Percentiles rank a stretch among this genome's conserved stretches.
phyloP scores from a whole-genome alignment of 768 basidiomycete species.

The Collybia sp. region DNA sequence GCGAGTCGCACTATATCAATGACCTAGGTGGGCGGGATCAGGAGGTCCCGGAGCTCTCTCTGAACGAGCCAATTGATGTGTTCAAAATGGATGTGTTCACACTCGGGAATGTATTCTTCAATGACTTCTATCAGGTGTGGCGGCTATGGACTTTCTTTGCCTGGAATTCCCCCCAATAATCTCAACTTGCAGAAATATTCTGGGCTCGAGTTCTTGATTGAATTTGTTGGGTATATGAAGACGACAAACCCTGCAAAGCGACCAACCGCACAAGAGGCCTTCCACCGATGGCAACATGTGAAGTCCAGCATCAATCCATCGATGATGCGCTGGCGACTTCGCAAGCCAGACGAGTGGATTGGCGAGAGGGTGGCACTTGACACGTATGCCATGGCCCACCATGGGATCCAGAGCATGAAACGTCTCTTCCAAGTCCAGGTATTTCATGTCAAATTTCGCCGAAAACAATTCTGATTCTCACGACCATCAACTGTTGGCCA shows the following conservation, averaged over 20 bases:
- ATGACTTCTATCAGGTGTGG: slow-evolving; percentile 19
- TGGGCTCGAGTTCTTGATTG: slow-evolving; percentile 19
- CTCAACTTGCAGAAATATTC: slow-evolving; percentile 14
- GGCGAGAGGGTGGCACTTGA: slow-evolving; percentile 1
- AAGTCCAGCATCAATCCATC: not conserved
- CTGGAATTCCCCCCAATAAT: not conserved
- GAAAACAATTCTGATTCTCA: not conserved
- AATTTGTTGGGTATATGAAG: slow-evolving; percentile 20
- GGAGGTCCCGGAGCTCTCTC: slow-evolving; percentile 7
- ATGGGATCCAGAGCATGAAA: not conserved
- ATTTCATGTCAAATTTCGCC: not conserved
- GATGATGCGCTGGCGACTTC: slow-evolving; percentile 8
- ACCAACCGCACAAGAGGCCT: slow-evolving; percentile 15
- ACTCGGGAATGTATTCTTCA: slow-evolving; percentile 19
- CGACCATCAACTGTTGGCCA: not conserved
- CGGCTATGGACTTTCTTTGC: not conserved
- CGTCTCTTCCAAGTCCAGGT: not conserved
- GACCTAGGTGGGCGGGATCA: slow-evolving; percentile 18
- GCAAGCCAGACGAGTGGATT: slow-evolving; percentile 2
- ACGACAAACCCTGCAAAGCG: slow-evolving; percentile 15
- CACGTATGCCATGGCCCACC: not conserved
- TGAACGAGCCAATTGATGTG: slow-evolving; percentile 14
- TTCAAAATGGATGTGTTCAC: slow-evolving; percentile 26
- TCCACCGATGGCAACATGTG: slow-evolving; percentile 16
- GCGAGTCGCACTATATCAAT: slow-evolving; percentile 6